phyloP scores from a whole-genome alignment of 2,329 filamentous ascomycete species.

The Decorospora gaudefroyi region DNA sequence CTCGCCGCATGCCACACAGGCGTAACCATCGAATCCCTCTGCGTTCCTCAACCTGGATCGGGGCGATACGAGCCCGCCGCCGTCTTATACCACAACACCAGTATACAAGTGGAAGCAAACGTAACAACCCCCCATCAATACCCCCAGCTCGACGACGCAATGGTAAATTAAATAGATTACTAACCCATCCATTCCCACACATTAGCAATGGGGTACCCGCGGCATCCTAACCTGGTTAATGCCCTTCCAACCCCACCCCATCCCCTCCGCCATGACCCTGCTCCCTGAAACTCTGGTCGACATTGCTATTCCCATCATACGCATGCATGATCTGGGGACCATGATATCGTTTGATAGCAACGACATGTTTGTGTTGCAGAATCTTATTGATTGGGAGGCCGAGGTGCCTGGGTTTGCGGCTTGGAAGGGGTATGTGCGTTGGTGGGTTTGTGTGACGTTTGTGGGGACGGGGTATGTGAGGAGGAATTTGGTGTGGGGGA shows the following conservation, averaged over 20 bases:
- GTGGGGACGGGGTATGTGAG: slow-evolving; percentile 1
- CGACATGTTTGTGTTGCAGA: background rate
- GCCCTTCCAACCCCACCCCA: background rate
- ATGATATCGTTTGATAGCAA: background rate
- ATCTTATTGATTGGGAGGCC: background rate
- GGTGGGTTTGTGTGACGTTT: slow-evolving; percentile 1
- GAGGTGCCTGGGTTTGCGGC: background rate
- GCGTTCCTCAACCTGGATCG: too few species aligned
- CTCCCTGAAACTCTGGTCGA: too few species aligned
- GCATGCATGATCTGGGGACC: background rate
- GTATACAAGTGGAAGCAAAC: too few species aligned
- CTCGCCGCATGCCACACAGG: too few species aligned
- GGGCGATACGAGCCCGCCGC: too few species aligned
- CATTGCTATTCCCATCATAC: background rate
- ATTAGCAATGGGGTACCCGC: background rate
- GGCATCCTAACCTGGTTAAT: background rate
- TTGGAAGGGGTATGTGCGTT: background rate
- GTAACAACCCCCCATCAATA: too few species aligned
- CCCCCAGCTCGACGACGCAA: too few species aligned
- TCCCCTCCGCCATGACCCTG: background rate
- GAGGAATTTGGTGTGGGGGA: too few species aligned
- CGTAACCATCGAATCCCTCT: too few species aligned
- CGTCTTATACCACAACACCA: too few species aligned
- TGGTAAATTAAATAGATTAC: too few species aligned
- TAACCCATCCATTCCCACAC: too few species aligned